A percentile compares a stretch with the other conserved stretches of the same genome.
These are phyloP conservation scores for Aegilops sharonensis DNA, from an alignment of 176 grass and related monocot species.

Conservation along the genomic window DNA sequence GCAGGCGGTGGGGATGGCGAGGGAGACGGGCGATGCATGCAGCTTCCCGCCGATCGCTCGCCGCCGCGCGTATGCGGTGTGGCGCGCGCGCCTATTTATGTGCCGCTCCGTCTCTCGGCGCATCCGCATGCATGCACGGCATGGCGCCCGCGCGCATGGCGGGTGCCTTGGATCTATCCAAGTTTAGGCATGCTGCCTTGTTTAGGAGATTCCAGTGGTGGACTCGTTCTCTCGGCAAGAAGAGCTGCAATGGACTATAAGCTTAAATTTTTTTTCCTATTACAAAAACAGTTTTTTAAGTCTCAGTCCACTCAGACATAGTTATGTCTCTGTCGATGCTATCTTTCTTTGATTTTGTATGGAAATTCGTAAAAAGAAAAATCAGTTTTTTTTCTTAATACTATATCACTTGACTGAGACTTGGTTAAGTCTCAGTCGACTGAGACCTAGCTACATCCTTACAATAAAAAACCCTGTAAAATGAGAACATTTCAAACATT, in stretches of 20 bases:
- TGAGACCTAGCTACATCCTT: too few relatives aligned
- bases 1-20: conserved; percentile 35
- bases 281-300: too few relatives aligned
- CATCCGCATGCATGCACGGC: conserved; percentile 10
- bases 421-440: too few relatives aligned
- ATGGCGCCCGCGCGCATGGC: background rate
- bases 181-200: conserved; percentile 18
- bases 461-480: too few relatives aligned
- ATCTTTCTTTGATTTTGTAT: too few relatives aligned
- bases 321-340: too few relatives aligned
- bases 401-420: too few relatives aligned
- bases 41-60: conserved; percentile 38
- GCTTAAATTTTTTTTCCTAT: too few relatives aligned
- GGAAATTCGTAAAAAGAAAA: too few relatives aligned
- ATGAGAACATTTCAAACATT: too few relatives aligned
- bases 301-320: too few relatives aligned
- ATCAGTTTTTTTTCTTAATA: too few relatives aligned
- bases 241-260: background rate
- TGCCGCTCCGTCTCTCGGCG: background rate
- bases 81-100: background rate
- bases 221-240: background rate
- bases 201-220: background rate
- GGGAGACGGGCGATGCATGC: conserved; percentile 32
- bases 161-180: background rate
- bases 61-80: conserved; percentile 13